Conservation (phyloP, 2,329 filamentous ascomycete species). For the Pestalotiopsis sp. region DNA sequence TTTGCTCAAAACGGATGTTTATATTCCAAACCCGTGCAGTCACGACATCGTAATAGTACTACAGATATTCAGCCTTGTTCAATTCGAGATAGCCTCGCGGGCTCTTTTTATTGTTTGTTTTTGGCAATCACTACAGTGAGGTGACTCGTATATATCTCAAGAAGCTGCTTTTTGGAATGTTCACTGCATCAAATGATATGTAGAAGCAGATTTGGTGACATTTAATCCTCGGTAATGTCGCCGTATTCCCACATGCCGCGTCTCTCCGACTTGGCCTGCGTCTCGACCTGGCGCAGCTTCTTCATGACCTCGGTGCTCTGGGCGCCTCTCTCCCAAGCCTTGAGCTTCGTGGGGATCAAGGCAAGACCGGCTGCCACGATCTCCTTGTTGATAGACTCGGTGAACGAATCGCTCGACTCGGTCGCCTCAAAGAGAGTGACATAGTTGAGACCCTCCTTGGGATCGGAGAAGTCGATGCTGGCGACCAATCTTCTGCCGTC, state of each 20-base stretch:
- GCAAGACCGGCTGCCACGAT: conserved; percentile 82
- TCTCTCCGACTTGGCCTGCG: conserved; percentile 77
- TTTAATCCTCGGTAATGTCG: conserved; percentile 86
- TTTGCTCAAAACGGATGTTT: neutral
- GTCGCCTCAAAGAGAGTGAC: conserved; percentile 87
- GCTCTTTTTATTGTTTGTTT: neutral
- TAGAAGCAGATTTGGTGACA: neutral
- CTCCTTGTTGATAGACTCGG: conserved; percentile 88
- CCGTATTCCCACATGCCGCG: conserved; percentile 98
- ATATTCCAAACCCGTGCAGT: neutral
- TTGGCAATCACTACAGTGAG: neutral
- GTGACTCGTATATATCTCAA: neutral
- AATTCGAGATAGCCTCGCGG: neutral
- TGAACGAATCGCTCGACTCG: conserved; percentile 55
- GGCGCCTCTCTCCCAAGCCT: conserved; percentile 80
- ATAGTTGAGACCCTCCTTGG: conserved; percentile 79
- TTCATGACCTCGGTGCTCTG: conserved; percentile 73
- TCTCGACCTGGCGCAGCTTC: conserved; percentile 73
- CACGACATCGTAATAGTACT: neutral
- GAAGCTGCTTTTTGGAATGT: neutral
- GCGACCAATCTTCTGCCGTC: conserved; percentile 81
- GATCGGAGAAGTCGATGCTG: conserved; percentile 83
- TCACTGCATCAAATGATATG: neutral
- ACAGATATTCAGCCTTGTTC: neutral
- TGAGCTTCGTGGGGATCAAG: conserved; percentile 90